Conservation (phyloP, 73 alveolate species). For the Stentor coeruleus region DNA sequence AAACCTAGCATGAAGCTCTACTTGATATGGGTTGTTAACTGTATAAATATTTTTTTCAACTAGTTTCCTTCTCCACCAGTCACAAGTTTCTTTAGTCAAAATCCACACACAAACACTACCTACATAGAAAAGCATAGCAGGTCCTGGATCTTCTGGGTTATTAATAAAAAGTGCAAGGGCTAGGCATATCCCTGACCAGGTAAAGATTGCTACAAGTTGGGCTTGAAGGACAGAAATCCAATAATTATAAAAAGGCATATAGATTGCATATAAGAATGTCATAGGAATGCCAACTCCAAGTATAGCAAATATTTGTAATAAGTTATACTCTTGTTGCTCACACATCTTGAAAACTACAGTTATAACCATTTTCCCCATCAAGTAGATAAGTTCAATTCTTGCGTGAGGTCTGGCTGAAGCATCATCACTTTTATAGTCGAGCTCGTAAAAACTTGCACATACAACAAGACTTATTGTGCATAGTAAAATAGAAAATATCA, state of each 20-base stretch:
- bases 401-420: slow-evolving; percentile 19
- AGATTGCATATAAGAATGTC: background rate
- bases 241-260: slow-evolving; percentile 18
- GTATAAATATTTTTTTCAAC: background rate
- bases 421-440: slow-evolving; percentile 25
- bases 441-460: slow-evolving; percentile 15
- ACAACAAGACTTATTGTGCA: background rate
- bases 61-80: slow-evolving; percentile 11
- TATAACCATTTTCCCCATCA: background rate
- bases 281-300: background rate
- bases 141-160: slow-evolving; percentile 2
- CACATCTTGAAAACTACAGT: background rate
- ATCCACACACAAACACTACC: slow-evolving; percentile 15
- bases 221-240: slow-evolving; percentile 9
- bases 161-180: background rate
- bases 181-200: slow-evolving; percentile 5
- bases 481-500: background rate
- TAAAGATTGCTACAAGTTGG: background rate
- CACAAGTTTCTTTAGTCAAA: background rate
- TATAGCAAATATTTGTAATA: background rate
- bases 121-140: background rate
- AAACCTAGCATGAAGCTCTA: slow-evolving; percentile 23
- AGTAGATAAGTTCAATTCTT: background rate
- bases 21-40: slow-evolving; percentile 9
- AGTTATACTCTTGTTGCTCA: background rate